These are phyloP conservation scores for Verticillium zaregamsianum DNA, from an alignment of 2,329 filamentous ascomycete genomes.

Conservation along the genomic window DNA sequence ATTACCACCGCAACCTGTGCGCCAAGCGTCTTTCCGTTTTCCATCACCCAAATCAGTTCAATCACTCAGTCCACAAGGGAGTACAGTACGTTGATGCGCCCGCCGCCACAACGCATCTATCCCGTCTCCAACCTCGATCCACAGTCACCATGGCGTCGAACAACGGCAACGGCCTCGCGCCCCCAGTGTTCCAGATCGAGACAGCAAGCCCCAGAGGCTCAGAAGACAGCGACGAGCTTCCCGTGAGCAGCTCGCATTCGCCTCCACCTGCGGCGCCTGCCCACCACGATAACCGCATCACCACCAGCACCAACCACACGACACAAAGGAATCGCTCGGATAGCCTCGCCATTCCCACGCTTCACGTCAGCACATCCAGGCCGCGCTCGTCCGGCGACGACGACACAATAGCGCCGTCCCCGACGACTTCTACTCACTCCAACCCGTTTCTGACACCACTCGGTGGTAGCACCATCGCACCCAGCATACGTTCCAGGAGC, in stretches of 20 bases:
- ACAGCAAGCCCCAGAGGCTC: not conserved
- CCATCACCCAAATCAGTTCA: not conserved
- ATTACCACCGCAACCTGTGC: not conserved
- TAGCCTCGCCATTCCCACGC: not conserved
- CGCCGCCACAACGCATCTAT: not conserved
- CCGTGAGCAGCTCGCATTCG: not conserved
- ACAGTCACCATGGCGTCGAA: slow-evolving; percentile 1
- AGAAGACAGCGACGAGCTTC: not conserved
- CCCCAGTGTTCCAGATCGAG: not conserved
- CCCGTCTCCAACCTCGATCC: not conserved
- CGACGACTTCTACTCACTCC: slow-evolving; percentile 14
- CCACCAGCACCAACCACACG: not conserved
- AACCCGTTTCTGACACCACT: slow-evolving; percentile 20
- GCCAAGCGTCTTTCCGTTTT: not conserved
- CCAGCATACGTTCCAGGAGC: slow-evolving; percentile 11
- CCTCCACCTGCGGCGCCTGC: not conserved
- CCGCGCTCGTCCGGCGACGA: slow-evolving; percentile 8
- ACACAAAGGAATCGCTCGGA: slow-evolving; percentile 1
- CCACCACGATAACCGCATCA: not conserved
- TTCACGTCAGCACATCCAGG: slow-evolving; percentile 3
- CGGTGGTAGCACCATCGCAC: slow-evolving; percentile 8
- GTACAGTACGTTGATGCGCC: not conserved
- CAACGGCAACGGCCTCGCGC: slow-evolving; percentile 2
- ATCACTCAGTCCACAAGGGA: not conserved
- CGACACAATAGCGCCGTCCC: slow-evolving; percentile 11